Percentiles rank a stretch among this genome's conserved stretches.
Conservation (phyloP, 768 basidiomycete genomes). For the Amanita thiersii region DNA sequence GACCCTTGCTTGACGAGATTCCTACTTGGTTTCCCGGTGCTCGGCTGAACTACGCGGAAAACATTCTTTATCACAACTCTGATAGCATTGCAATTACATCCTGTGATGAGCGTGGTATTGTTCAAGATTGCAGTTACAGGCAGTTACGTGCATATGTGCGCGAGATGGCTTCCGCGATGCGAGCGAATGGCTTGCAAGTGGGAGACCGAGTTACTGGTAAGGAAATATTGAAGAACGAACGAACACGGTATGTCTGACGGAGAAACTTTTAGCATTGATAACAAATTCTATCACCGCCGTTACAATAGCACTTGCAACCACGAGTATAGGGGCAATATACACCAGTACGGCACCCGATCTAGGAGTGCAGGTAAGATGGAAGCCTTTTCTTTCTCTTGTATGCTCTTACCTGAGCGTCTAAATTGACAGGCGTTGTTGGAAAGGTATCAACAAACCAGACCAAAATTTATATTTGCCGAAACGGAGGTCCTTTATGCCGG, state of each 20-base stretch:
- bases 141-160: constrained; percentile 1
- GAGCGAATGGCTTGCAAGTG: constrained; percentile 42
- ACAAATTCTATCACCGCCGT: constrained; percentile 54
- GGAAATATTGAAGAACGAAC: constrained; percentile 4
- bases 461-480: constrained; percentile 65
- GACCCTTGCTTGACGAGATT: constrained; percentile 42
- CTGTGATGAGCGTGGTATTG: constrained; percentile 42
- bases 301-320: constrained; percentile 53
- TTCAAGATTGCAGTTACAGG: constrained; percentile 42
- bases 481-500: constrained; percentile 60
- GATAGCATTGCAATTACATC: constrained; percentile 56
- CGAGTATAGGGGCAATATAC: constrained; percentile 62
- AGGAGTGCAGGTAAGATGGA: constrained; percentile 53
- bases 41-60: constrained; percentile 68
- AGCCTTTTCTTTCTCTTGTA: not conserved
- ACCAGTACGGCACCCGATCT: constrained; percentile 70
- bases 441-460: constrained; percentile 61
- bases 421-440: constrained; percentile 40
- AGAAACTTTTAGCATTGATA: constrained; percentile 39
- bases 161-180: constrained; percentile 47
- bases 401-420: not conserved
- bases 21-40: constrained; percentile 65
- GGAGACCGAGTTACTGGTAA: constrained; percentile 67
- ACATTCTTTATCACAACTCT: constrained; percentile 50
- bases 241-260: not conserved